Conservation (phyloP, 2,329 filamentous ascomycete species). For the Aureobasidium sp. region DNA sequence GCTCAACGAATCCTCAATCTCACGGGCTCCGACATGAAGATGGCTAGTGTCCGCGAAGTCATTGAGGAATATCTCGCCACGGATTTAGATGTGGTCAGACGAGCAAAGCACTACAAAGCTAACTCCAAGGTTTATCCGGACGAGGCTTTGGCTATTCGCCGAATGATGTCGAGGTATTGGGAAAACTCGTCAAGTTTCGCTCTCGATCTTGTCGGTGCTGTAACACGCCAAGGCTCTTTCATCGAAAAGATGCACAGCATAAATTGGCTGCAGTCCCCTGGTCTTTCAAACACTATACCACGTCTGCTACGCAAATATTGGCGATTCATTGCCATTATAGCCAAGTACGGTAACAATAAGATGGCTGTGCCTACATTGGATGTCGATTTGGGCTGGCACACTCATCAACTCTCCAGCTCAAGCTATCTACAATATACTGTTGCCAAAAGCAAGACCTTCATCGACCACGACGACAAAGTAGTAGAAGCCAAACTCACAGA, state of each 20-base stretch:
- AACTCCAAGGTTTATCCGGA: background rate
- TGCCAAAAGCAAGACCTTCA: conserved; percentile 59
- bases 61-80: conserved; percentile 55
- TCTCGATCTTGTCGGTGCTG: conserved; percentile 70
- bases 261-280: conserved; percentile 81
- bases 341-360: conserved; percentile 44
- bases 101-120: conserved; percentile 31
- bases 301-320: conserved; percentile 71
- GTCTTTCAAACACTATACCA: conserved; percentile 67
- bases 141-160: conserved; percentile 56
- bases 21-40: conserved; percentile 34
- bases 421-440: conserved; percentile 69
- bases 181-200: conserved; percentile 71
- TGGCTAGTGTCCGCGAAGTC: conserved; percentile 57
- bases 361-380: conserved; percentile 77
- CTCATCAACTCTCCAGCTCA: conserved; percentile 75
- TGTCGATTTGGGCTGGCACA: conserved; percentile 83
- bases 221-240: conserved; percentile 72
- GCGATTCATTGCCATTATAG: conserved; percentile 70
- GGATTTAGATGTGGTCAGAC: conserved; percentile 43
- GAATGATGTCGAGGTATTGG: conserved; percentile 79
- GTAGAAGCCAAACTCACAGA: conserved; percentile 70
- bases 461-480: conserved; percentile 89
- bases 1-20: conserved; percentile 41
- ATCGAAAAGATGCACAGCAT: conserved; percentile 79